phyloP scores from a whole-genome alignment of 2,329 filamentous ascomycete species.

The Dothistroma septosporum region DNA sequence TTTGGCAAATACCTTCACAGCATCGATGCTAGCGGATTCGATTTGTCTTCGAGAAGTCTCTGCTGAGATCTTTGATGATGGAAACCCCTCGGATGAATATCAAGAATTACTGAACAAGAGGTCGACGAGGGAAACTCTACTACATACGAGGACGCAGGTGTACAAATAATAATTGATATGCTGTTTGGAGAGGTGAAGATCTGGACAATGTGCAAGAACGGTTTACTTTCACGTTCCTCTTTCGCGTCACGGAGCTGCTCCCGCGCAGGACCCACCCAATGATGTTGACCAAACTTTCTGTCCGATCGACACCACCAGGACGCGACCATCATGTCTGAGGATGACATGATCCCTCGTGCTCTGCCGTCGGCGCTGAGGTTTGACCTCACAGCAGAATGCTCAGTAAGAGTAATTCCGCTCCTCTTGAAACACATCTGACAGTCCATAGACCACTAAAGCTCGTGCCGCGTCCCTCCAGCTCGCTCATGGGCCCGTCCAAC shows the following conservation, averaged over 20 bases:
- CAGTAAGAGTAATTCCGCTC: slow-evolving; percentile 53
- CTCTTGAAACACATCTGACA: slow-evolving; percentile 10
- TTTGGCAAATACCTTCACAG: background rate
- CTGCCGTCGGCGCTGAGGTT: slow-evolving; percentile 64
- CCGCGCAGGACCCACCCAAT: background rate
- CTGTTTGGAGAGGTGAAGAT: background rate
- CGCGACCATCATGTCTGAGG: slow-evolving; percentile 16
- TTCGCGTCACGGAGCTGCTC: background rate
- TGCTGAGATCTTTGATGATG: background rate
- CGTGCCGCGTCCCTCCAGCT: slow-evolving; percentile 82
- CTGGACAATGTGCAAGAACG: background rate
- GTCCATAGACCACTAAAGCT: slow-evolving; percentile 77
- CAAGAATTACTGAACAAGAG: background rate
- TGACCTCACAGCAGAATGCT: slow-evolving; percentile 72
- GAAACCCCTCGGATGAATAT: background rate
- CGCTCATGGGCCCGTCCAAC: slow-evolving; percentile 83
- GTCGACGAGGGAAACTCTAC: background rate
- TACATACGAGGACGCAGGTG: background rate
- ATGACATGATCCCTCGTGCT: slow-evolving; percentile 23
- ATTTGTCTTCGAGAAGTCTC: background rate
- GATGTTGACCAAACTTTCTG: background rate
- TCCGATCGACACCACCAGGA: background rate
- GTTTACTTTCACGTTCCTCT: background rate
- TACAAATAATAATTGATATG: background rate
- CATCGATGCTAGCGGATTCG: background rate